phyloP scores from a whole-genome alignment of 257 asterid genomes.

The Solanum virginianum region DNA sequence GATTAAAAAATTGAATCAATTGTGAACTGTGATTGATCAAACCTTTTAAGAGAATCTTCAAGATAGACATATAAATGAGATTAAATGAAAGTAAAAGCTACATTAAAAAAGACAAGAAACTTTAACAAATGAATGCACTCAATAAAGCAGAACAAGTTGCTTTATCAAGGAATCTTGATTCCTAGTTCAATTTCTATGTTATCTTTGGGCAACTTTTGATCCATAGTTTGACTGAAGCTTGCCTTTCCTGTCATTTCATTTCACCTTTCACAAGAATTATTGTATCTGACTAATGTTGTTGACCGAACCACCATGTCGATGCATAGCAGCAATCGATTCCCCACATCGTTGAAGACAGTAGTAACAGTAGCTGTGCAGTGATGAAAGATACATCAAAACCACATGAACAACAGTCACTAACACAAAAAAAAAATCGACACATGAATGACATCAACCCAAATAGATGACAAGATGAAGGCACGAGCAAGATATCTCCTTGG shows the following conservation, averaged over 20 bases:
- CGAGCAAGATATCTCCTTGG: background rate
- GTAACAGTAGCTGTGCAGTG: conserved; percentile 62
- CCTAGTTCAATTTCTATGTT: conserved; percentile 6
- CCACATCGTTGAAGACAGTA: conserved; percentile 70
- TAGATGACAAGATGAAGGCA: background rate
- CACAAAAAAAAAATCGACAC: background rate
- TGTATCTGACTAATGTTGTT: conserved; percentile 15
- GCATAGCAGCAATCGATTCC: conserved; percentile 79
- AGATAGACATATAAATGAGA: background rate
- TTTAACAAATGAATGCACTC: conserved; percentile 13
- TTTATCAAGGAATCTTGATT: conserved; percentile 15
- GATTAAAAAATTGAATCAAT: background rate
- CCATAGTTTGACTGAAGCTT: conserved; percentile 4
- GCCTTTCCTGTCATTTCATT: background rate
- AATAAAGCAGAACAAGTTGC: conserved; percentile 11
- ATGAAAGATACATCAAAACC: background rate
- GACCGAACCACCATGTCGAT: conserved; percentile 37
- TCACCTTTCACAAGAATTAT: conserved; percentile 13
- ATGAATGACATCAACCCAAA: background rate
- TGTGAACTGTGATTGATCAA: background rate
- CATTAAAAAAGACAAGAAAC: background rate
- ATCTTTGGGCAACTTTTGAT: conserved; percentile 6
- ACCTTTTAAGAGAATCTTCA: background rate
- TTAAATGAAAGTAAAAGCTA: background rate
- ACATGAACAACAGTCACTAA: background rate